Conservation (phyloP, 179 eudicot species). For the Silene vulgaris region DNA sequence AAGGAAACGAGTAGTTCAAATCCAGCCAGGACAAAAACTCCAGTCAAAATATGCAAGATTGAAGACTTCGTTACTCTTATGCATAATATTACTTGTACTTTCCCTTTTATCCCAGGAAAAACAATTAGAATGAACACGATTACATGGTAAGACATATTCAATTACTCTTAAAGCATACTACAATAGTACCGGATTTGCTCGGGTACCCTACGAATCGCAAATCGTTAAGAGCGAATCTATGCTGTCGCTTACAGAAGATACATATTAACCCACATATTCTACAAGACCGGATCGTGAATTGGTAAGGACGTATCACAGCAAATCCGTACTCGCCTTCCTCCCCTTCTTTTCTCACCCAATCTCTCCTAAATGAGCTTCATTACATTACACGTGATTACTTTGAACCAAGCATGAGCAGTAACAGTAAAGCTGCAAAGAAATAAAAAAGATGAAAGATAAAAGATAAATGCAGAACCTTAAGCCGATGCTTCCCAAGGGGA, state of each 20-base stretch:
- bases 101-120: background rate
- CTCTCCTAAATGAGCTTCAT: background rate
- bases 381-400: background rate
- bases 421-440: background rate
- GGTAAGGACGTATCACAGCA: too few species aligned
- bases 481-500: conserved; percentile 96
- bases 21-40: background rate
- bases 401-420: background rate
- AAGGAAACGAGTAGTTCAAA: background rate
- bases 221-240: too few species aligned
- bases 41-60: background rate
- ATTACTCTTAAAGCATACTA: background rate
- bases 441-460: background rate
- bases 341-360: conserved; percentile 6
- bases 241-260: too few species aligned
- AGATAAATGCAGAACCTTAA: conserved; percentile 55
- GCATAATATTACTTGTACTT: background rate
- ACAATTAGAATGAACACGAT: background rate
- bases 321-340: background rate
- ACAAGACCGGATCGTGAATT: too few species aligned
- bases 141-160: background rate
- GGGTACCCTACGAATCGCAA: too few species aligned
- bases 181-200: too few species aligned
- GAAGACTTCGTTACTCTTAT: background rate
- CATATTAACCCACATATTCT: too few species aligned